Evolutionary conservation across 192 early-diverging fungal species (phyloP).

Genomic region (Linnemannia schmuckeri): DNA sequence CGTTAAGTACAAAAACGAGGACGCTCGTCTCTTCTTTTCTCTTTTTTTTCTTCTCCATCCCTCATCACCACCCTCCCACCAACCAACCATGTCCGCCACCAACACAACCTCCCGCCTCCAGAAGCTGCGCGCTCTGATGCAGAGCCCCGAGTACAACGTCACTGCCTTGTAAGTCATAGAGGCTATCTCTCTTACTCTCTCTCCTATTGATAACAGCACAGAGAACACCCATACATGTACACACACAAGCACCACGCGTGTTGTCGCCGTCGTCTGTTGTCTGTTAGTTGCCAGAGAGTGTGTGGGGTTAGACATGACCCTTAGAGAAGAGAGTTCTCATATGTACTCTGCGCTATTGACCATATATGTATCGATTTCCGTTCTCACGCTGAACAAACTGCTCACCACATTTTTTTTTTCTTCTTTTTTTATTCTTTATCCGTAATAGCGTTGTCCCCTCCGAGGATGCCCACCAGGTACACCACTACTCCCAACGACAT

Average conservation of each 20-base stretch:
- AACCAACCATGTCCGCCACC: conserved; percentile 33
- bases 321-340: neutral
- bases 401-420: neutral
- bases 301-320: neutral
- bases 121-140: conserved; percentile 74
- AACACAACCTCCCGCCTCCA: conserved; percentile 68
- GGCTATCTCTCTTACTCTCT: neutral
- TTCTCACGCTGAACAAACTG: conserved; percentile 3
- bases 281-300: neutral
- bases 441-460: conserved; percentile 85
- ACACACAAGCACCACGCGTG: neutral
- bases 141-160: conserved; percentile 64
- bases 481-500: neutral
- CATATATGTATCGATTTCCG: neutral
- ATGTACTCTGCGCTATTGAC: neutral
- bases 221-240: neutral
- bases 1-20: neutral
- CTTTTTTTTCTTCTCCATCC: conserved; percentile 3
- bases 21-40: neutral
- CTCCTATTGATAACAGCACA: neutral
- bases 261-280: too few relatives aligned
- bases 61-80: conserved; percentile 11
- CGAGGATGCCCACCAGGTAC: conserved; percentile 96
- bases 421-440: conserved; percentile 33
- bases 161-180: conserved; percentile 59